These are phyloP conservation scores for Pueraria montana DNA, from an alignment of 306 rosid genomes.

Conservation along the genomic window DNA sequence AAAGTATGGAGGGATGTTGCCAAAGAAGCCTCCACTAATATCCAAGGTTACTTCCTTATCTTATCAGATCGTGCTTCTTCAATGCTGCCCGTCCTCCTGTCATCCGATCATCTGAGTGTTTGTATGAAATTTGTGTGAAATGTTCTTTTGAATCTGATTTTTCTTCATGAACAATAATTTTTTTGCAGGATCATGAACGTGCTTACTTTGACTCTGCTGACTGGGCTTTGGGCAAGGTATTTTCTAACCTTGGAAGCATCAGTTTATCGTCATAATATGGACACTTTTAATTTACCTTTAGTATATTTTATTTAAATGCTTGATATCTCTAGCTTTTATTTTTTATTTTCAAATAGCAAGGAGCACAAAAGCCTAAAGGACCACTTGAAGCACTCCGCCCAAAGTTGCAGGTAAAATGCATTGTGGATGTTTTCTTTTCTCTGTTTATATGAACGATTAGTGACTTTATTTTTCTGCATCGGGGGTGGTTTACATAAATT, in stretches of 20 bases:
- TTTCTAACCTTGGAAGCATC: slow-evolving; percentile 23
- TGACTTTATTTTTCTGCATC: background rate
- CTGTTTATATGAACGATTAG: background rate
- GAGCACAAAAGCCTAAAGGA: slow-evolving; percentile 93
- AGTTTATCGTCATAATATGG: slow-evolving; percentile 21
- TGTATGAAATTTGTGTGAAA: slow-evolving; percentile 35
- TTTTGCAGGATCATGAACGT: slow-evolving; percentile 93
- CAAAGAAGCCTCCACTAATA: slow-evolving; percentile 93
- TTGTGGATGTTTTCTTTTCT: background rate
- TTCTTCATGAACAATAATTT: slow-evolving; percentile 35
- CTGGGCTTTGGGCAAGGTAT: slow-evolving; percentile 99
- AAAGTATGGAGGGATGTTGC: slow-evolving; percentile 92
- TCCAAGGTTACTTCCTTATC: slow-evolving; percentile 71
- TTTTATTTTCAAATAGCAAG: slow-evolving; percentile 69
- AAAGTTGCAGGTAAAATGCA: slow-evolving; percentile 82
- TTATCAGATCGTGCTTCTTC: slow-evolving; percentile 22
- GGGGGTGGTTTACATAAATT: background rate
- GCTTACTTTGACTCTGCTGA: slow-evolving; percentile 98
- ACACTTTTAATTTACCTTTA: slow-evolving; percentile 27
- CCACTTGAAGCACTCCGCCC: slow-evolving; percentile 99
- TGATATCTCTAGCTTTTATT: slow-evolving; percentile 41
- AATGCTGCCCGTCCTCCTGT: background rate
- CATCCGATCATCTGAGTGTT: slow-evolving; percentile 17
- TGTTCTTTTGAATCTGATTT: slow-evolving; percentile 27
- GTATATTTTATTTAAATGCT: slow-evolving; percentile 42